phyloP scores from a whole-genome alignment of 2,329 filamentous ascomycete species.

The Capronia epimyces region DNA sequence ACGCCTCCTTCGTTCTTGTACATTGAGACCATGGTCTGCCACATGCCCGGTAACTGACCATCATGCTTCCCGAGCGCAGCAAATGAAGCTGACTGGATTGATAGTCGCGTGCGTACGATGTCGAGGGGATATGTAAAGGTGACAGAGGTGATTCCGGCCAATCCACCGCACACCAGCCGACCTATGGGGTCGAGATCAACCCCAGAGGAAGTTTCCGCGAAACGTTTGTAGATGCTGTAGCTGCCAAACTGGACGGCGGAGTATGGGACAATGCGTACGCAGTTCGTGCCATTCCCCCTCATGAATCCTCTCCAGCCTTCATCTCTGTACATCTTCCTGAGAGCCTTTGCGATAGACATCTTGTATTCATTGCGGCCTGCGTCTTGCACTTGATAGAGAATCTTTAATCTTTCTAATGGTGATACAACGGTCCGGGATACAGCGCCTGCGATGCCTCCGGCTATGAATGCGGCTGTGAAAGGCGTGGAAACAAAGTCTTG shows the following conservation, averaged over 20 bases:
- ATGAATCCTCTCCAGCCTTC: constrained; percentile 97
- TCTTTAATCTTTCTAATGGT: constrained; percentile 91
- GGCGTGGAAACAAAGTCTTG: constrained; percentile 64
- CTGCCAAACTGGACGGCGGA: constrained; percentile 97
- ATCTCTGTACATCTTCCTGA: constrained; percentile 93
- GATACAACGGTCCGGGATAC: constrained; percentile 98
- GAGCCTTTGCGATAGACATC: constrained; percentile 78
- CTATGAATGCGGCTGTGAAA: constrained; percentile 84
- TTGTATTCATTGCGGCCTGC: constrained; percentile 88
- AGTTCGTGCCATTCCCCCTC: constrained; percentile 97
- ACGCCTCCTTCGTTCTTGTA: constrained; percentile 87
- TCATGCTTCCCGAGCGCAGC: constrained; percentile 62
- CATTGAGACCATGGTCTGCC: constrained; percentile 72
- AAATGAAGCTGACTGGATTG: constrained; percentile 96
- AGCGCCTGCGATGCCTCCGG: constrained; percentile 86
- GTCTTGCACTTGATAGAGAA: constrained; percentile 94
- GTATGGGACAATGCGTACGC: constrained; percentile 95
- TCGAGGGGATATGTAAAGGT: constrained; percentile 93
- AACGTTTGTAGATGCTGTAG: constrained; percentile 93
- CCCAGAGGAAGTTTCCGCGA: constrained; percentile 72
- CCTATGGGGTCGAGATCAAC: constrained; percentile 66
- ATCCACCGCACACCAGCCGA: constrained; percentile 80
- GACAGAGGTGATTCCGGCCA: constrained; percentile 92
- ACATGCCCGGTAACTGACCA: constrained; percentile 82
- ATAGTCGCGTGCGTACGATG: constrained; percentile 90